Conservation (phyloP, 139 green algal genomes). For the Asterochloris erici region DNA sequence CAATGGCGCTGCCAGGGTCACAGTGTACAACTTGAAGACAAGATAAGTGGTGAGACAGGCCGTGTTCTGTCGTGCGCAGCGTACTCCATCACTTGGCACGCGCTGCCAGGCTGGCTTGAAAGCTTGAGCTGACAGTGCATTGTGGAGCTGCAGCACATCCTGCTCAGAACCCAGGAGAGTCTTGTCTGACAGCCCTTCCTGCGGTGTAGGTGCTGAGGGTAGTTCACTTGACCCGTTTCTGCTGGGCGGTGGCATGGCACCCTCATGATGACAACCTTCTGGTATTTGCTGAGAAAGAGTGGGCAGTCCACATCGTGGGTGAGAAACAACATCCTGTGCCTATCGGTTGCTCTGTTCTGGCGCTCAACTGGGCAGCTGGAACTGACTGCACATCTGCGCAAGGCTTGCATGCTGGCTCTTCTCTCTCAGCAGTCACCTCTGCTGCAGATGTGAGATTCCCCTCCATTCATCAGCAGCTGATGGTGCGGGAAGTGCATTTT, state of each 20-base stretch:
- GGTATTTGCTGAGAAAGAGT: not conserved
- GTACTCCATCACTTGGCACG: no score
- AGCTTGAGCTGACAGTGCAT: no score
- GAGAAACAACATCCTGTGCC: no score
- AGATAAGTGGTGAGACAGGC: no score
- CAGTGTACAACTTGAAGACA: no score
- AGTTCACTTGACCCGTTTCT: not conserved
- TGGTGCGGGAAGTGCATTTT: not conserved
- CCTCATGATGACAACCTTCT: constrained; percentile 9
- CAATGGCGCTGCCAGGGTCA: no score
- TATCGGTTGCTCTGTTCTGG: not conserved
- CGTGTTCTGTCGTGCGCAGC: no score
- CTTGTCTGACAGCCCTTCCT: no score
- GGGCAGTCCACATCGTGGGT: not conserved
- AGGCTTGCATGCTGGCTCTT: not conserved
- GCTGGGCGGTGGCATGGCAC: constrained; percentile 1
- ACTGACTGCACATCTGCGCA: not conserved
- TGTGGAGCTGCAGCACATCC: no score
- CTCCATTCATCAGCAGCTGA: not conserved
- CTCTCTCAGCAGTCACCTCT: not conserved
- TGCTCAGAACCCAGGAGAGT: no score
- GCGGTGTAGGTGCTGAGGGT: no score
- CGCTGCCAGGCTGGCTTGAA: no score
- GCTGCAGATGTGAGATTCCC: not conserved
- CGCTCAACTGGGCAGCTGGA: not conserved